Base-by-base conservation (phyloP, 1,139 yeast genomes). In the Maudiozyma humilis region DNA sequence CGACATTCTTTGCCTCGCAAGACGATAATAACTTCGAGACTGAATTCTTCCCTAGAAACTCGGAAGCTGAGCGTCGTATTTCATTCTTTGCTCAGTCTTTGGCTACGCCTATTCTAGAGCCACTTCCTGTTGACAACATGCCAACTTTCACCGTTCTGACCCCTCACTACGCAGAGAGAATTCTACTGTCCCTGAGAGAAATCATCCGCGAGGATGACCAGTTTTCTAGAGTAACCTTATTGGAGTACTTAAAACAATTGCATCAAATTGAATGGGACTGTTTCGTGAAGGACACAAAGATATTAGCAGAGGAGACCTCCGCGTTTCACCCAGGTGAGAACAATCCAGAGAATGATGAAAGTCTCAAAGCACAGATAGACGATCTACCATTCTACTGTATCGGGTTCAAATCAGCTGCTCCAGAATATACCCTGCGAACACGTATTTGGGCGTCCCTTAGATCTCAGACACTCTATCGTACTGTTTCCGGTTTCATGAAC, bases 241-340 rank as follows among this genome's bases (percentile, higher is more conserved):
- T 91, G 67, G 98, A 91, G 72, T 91, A 91, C 67, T 79, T 91
- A 75, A 91, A 91, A 70, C 98, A 91, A 72, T 76, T 91, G 61
- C 97, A 91, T 67, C 97, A 97, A 41, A 93, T 89, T 52, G 98
- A 91, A 71, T 91, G 98, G 98, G 98, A 91, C 57, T 89, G 97
- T 70, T 91, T 91, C 61, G 98, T 91, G 53, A 91, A 91, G 72
- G 98, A 91, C 67, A 91, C 98, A 48, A 91, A 91, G 78, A 89
- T 91, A 64, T 76, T 91, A 64, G 96, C 98, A 48, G 98, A 91
- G 69, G 99, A 93, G 72, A 85, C 94, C 51, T 91, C 91, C 59
- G 89, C 89, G 35, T 83, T 75, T 56, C 88, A 82, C 63, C 84
- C 80, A 51, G 81, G 76, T 43, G 94, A 83, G 57, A 78, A 78